Conservation (phyloP, 495 filamentous ascomycete species). For the Daldinia grandis region DNA sequence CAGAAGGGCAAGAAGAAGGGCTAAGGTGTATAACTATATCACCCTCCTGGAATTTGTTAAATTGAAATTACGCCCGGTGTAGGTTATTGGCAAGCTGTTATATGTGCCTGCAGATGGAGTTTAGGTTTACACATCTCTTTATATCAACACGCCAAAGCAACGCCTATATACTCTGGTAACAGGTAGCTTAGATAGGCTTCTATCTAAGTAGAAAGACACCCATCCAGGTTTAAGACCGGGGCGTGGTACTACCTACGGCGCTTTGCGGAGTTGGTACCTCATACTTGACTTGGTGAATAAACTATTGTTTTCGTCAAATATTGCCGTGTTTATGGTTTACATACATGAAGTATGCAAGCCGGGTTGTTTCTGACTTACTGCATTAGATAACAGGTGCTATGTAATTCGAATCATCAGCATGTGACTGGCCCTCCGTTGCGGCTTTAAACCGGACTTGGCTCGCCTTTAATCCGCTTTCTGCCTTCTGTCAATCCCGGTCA, state of each 20-base stretch:
- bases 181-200: background rate
- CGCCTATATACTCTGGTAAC: background rate
- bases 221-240: background rate
- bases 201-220: background rate
- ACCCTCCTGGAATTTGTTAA: background rate
- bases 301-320: background rate
- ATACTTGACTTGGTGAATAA: background rate
- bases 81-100: slow-evolving; percentile 3
- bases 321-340: background rate
- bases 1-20: slow-evolving; percentile 70
- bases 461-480: background rate
- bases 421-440: background rate
- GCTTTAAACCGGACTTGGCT: background rate
- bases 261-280: background rate
- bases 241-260: background rate
- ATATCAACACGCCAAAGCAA: background rate
- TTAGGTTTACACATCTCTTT: background rate
- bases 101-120: slow-evolving; percentile 7
- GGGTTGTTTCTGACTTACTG: background rate
- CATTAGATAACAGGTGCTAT: too few relatives aligned
- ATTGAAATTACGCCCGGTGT: background rate
- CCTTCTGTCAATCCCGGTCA: too few relatives aligned
- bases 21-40: slow-evolving; percentile 2
- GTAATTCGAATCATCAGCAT: background rate
- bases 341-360: background rate